Evolutionary conservation across 2,329 filamentous ascomycete species (phyloP).

Genomic region (Trichoderma oligosporum): DNA sequence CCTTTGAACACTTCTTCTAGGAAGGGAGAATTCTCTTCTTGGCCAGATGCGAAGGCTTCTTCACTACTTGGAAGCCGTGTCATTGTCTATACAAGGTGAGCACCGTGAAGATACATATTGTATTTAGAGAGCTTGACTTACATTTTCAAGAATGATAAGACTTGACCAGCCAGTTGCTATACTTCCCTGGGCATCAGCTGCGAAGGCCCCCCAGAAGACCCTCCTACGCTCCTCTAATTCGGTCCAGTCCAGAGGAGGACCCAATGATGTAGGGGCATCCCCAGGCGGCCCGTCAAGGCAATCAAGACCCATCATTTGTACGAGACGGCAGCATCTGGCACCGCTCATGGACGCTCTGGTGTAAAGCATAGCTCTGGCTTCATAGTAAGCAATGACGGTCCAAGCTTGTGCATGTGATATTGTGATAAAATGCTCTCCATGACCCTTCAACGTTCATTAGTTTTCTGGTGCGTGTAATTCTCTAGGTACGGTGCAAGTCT

Average conservation of each 20-base stretch:
- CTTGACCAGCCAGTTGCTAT: conserved; percentile 91
- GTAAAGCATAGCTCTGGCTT: conserved; percentile 82
- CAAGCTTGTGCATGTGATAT: conserved; percentile 79
- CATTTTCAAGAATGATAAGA: conserved; percentile 69
- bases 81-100: conserved; percentile 48
- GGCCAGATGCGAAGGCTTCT: conserved; percentile 66
- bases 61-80: conserved; percentile 80
- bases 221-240: conserved; percentile 73
- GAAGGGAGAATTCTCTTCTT: conserved; percentile 57
- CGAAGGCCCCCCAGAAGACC: conserved; percentile 82
- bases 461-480: neutral
- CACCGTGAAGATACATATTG: neutral
- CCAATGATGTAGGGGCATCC: conserved; percentile 69
- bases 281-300: conserved; percentile 63
- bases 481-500: too few species aligned
- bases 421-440: conserved; percentile 76
- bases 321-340: conserved; percentile 66
- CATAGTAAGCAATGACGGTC: conserved; percentile 69
- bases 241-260: conserved; percentile 72
- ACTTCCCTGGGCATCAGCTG: conserved; percentile 76
- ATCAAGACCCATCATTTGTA: conserved; percentile 82
- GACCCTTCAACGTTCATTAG: conserved; percentile 43
- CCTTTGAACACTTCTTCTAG: conserved; percentile 63
- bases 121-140: conserved; percentile 31
- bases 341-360: conserved; percentile 80